Evolutionary conservation across 2,329 filamentous ascomycete species (phyloP).

Genomic region (Hypoxylon sp.): DNA sequence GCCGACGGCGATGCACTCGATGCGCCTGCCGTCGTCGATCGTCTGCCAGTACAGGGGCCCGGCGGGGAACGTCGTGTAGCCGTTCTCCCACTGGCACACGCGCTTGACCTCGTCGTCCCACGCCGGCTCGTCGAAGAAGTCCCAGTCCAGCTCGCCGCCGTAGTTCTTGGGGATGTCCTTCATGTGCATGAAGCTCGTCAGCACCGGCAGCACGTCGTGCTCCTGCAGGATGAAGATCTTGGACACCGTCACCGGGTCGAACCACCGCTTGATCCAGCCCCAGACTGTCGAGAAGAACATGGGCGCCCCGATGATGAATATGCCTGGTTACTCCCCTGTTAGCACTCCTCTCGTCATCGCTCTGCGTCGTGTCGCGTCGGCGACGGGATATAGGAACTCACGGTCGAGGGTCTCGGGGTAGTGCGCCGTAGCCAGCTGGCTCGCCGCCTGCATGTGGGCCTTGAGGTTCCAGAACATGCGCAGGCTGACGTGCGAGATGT

Average conservation of each 20-base stretch:
- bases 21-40: slow-evolving; percentile 52
- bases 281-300: slow-evolving; percentile 91
- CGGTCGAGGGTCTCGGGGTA: slow-evolving; percentile 94
- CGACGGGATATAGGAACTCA: slow-evolving; percentile 51
- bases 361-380: neutral
- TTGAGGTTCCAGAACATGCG: slow-evolving; percentile 97
- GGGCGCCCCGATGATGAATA: slow-evolving; percentile 84
- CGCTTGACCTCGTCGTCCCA: slow-evolving; percentile 53
- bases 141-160: slow-evolving; percentile 84
- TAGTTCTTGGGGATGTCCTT: slow-evolving; percentile 89
- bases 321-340: slow-evolving; percentile 44
- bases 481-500: slow-evolving; percentile 85
- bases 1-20: slow-evolving; percentile 64
- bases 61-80: slow-evolving; percentile 59
- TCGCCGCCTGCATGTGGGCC: slow-evolving; percentile 91
- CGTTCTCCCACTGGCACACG: slow-evolving; percentile 60
- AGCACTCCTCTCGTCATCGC: slow-evolving; percentile 3
- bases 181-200: slow-evolving; percentile 81
- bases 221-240: slow-evolving; percentile 92
- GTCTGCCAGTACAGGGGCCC: slow-evolving; percentile 67
- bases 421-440: slow-evolving; percentile 86
- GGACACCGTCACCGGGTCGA: slow-evolving; percentile 89
- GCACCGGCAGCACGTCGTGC: slow-evolving; percentile 76
- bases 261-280: slow-evolving; percentile 96
- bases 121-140: slow-evolving; percentile 78